Base-by-base conservation (phyloP, 352 stramenopile species). In the Pythium vanterpoolii region DNA sequence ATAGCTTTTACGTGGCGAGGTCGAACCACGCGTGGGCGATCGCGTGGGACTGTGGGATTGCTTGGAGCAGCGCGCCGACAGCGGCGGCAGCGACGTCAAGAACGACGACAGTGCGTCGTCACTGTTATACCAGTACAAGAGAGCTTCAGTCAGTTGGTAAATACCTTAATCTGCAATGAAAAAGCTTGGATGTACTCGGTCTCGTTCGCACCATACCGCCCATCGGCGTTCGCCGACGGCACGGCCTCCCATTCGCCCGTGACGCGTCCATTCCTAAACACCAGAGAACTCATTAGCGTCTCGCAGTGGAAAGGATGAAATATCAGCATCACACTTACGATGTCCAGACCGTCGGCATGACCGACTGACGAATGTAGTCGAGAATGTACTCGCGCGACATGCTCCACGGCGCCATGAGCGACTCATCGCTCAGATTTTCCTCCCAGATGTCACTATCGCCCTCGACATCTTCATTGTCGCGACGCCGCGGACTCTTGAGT, bases 331-430 rank as follows among this genome's bases (percentile, higher is more conserved):
- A 18, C 60, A 40, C 64, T 38, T 66, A 93, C 83, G 69, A 79
- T 44, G 64, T 66, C 75, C 77, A 89, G 18, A 73, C 77, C n/a
- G 74, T 65, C 13, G 80, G 80, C 52, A 90, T 73, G 31, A 93
- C 68, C 0, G 83, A 88, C 59, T 90, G 83, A 5, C 79, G 77
- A 49, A 93, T 90, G 60, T 85, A 93, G 30, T 89, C 79, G 40
- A 90, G 63, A 44, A 90, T 83, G 47, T 90, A 76, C 42, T 90
- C 80, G 21, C 79, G 68, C 28, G 83, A 80, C 43, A 90, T 57
- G 0, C 77, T 77, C 83, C 83, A 90, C 19, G 86, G 61, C 19
- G 76, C 66, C 14, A 90, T 46, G 1, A 75, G 78, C 0, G 76
- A 77, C 23, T 44, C 39, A 14, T 62, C 39, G 26, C 31, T 14